Evolutionary conservation across 345 rosid species (phyloP), one percentile per base, ranked within the genome.

Genomic region (Ricinus communis): DNA sequence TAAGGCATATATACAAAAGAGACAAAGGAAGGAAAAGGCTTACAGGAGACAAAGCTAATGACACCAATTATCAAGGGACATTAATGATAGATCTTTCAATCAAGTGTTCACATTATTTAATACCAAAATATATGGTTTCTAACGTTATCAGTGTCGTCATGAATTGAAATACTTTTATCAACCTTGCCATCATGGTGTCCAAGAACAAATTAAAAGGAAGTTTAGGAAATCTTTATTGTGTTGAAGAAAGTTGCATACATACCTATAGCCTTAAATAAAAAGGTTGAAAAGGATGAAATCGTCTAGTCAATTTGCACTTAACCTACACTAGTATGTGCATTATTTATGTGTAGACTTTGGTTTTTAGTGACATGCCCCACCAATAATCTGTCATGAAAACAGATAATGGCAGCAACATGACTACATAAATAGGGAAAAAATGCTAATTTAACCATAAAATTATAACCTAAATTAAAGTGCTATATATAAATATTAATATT

Each of bases 121-220:
- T 45, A 24, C 9, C 15, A 46, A 12, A 69, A 62, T 38, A 84
- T 76, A 74, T 85, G 87, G 77, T 77, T 77, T 73, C 79, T 69
- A 70, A 82, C 87, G 82, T 78, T 13, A 82, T 76, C 75, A 67
- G 73, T 86, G 80, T 71, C 80, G 77, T 86, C 86, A 85, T 60
- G 56, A 59, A 31, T n/a, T n/a, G 9, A 50, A 50, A 21, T 21
- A 53, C 57, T 5, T 2, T 53, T n/a, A 10, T 53, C 57, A 21
- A 46, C 62, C 18, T 59, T 54, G 41, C 12, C 30, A 79, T 77
- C 76, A 81, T 73, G 21, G 30, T 69, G 81, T 66, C 73, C 61
- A 58, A 24, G 72, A 75, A 64, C 45, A 49, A 40, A 54, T 45
- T 2, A 28, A 71, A 36, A 30, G 15, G n/a, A 5, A 70, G 13